Percentiles rank a stretch among this genome's conserved stretches.
These are phyloP conservation scores for Ustilago xerochloae DNA, from an alignment of 1,284 basidiomycete species.

Conservation along the genomic window DNA sequence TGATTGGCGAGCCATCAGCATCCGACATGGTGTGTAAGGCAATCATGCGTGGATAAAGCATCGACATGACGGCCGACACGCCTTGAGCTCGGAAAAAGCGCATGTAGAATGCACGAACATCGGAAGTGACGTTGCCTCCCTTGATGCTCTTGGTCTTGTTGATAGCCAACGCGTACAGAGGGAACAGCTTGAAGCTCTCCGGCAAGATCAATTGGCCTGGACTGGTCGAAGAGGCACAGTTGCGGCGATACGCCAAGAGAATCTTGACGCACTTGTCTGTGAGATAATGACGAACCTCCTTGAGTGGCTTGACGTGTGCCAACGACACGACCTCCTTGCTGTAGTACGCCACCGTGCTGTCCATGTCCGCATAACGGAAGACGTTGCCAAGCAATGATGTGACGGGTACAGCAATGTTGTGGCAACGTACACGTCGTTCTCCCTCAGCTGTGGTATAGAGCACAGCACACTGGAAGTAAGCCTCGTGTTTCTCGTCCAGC, in stretches of 20 bases:
- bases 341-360: slow-evolving; percentile 80
- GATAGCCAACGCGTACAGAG: slow-evolving; percentile 84
- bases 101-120: slow-evolving; percentile 88
- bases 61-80: slow-evolving; percentile 78
- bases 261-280: slow-evolving; percentile 87
- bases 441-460: slow-evolving; percentile 86
- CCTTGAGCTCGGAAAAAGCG: slow-evolving; percentile 80
- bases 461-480: slow-evolving; percentile 88
- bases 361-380: slow-evolving; percentile 92
- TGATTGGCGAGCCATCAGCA: slow-evolving; percentile 76
- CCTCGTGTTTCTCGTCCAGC: slow-evolving; percentile 81
- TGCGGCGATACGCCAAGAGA: slow-evolving; percentile 85
- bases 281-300: slow-evolving; percentile 82
- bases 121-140: slow-evolving; percentile 85
- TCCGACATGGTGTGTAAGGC: slow-evolving; percentile 87
- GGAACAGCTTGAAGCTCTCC: slow-evolving; percentile 89
- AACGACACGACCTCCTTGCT: slow-evolving; percentile 81
- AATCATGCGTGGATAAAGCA: slow-evolving; percentile 89
- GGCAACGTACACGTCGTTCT: slow-evolving; percentile 83
- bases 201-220: slow-evolving; percentile 91
- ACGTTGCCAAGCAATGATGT: slow-evolving; percentile 88
- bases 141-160: slow-evolving; percentile 92
- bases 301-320: slow-evolving; percentile 77
- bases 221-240: slow-evolving; percentile 86
- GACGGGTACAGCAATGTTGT: slow-evolving; percentile 85